Evolutionary conservation across 148 eudicot species (phyloP), one percentile per base, ranked within the genome.

Genomic region (Camellia granthamiana): DNA sequence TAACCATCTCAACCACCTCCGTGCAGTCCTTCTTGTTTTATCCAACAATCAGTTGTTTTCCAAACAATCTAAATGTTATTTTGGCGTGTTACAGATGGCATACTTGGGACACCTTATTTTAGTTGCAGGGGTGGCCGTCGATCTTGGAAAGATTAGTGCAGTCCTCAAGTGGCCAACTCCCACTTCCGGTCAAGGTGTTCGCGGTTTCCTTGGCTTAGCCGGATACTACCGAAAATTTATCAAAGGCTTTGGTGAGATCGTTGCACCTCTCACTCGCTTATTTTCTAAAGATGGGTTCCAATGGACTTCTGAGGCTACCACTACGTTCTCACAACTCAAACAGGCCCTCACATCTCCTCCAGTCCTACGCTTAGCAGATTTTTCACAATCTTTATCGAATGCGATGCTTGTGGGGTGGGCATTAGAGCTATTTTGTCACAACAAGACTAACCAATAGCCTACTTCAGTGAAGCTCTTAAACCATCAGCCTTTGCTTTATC

Each of bases 81-180:
- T 74, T 3, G 77, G 64, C 0, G 64, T 55, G 1, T 23, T 5
- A 23, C 77, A 55, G 1, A 47, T 74, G 9, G 16, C 56, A 9
- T 74, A 74, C 64, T 74, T 74, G 19, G 77, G 77, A 0, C 47
- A 74, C 16, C 10, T 74, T 3, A 58, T 74, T 13, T 21, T 65
- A 0, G n/a, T 23, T 0, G 13, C 13, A 30, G 65, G 65, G 0
- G 76, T 73, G 13, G 0, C 42, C 0, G 61, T 54, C 2, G 76
- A 73, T 19, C 61, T 62, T 15, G 13, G 38, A 13, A 73, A 73
- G 14, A 47, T 72, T 0, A 21, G 47, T 47, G 56, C 75, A 2
- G 30, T 49, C 10, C 4, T n/a, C 7, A 30, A 72, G 0, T 72
- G 75, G 75, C 75, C 75, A 2, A 72, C 21, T 0, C 75, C 75